Base-by-base conservation (phyloP, 2,329 filamentous ascomycete species). In the Pezicula radicicola region DNA sequence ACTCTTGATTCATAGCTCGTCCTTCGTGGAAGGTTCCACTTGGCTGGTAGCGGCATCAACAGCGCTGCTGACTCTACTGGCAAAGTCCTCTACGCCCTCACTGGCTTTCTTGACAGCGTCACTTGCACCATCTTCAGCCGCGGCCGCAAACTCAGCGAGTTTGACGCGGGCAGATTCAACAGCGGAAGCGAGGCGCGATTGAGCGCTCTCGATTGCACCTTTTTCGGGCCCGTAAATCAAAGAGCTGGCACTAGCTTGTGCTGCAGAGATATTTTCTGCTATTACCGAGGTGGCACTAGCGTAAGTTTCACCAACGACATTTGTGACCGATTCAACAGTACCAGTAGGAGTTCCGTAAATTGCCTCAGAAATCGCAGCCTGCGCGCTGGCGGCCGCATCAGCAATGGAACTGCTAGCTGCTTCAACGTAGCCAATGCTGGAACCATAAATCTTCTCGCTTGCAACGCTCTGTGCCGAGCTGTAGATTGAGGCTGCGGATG, bases 291-390 rank as follows among this genome's bases (percentile, higher is more conserved):
- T 39, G 4, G 42, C 42, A 5, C 16, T 28, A 8, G 48, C 40
- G 9, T 35, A 44, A 16, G 41, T 25, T 13, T 46, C 48, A n/a
- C 27, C 48, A 15, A 46, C 28, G 33, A 58, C 56, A 35, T 60
- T 62, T 9, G 61, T 72, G 3, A 72, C 75, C 27, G 69, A 71
- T 36, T 76, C 76, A 35, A 72, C 66, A 6, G 69, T 72, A 3
- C 72, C 71, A 1, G 78, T 79, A 1, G 76, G 70, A 1, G 76
- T 76, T 18, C 81, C 80, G 58, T 81, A 85, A 49, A 86, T 72
- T 3, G 81, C 80, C 47, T 72, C 71, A 13, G 73, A 79, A 51
- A 84, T 78, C 2, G 77, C 81, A 21, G 70, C 70, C 53, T 79
- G 76, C 9, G 82, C 83, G 39, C 76, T 78, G 7, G 72, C 70